phyloP scores from a whole-genome alignment of 164 flowering plant species.

The Chimonanthus salicifolius region DNA sequence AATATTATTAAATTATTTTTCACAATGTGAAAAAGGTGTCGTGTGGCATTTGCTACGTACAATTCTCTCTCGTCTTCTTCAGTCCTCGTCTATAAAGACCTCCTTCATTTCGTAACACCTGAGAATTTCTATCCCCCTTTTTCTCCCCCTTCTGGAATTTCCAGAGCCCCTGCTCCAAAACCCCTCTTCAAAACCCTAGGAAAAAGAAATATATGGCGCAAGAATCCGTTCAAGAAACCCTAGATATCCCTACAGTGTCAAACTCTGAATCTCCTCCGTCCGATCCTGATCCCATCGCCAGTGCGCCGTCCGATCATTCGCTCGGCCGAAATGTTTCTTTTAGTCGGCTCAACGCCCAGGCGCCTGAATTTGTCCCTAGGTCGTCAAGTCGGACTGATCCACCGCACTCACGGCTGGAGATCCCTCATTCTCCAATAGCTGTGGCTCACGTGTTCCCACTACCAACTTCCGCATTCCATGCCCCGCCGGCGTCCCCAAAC shows the following conservation, averaged over 20 bases:
- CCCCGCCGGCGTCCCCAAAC: slow-evolving; percentile 7
- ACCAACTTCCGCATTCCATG: slow-evolving; percentile 29
- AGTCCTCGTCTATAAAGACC: slow-evolving; percentile 2
- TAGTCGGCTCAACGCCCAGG: slow-evolving; percentile 68
- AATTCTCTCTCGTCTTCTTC: background rate
- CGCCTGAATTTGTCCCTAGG: slow-evolving; percentile 75
- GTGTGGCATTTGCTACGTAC: too few relatives aligned
- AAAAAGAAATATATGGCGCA: slow-evolving; percentile 11
- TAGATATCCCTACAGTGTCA: slow-evolving; percentile 12
- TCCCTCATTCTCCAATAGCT: slow-evolving; percentile 21
- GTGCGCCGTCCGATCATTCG: slow-evolving; percentile 30
- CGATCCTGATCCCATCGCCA: slow-evolving; percentile 1
- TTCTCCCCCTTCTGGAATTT: slow-evolving; percentile 12
- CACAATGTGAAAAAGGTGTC: too few relatives aligned
- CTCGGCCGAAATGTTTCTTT: slow-evolving; percentile 40
- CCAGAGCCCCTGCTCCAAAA: background rate
- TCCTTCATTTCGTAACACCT: background rate
- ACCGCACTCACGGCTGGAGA: slow-evolving; percentile 18
- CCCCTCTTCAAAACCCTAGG: slow-evolving; percentile 5
- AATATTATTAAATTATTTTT: too few relatives aligned
- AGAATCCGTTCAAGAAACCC: slow-evolving; percentile 16
- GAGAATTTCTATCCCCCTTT: slow-evolving; percentile 10
- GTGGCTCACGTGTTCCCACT: slow-evolving; percentile 33
- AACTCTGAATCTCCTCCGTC: slow-evolving; percentile 8
- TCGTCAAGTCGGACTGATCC: slow-evolving; percentile 17